phyloP scores from a whole-genome alignment of 805 yeast species.

The Scheffersomyces stipitis region DNA sequence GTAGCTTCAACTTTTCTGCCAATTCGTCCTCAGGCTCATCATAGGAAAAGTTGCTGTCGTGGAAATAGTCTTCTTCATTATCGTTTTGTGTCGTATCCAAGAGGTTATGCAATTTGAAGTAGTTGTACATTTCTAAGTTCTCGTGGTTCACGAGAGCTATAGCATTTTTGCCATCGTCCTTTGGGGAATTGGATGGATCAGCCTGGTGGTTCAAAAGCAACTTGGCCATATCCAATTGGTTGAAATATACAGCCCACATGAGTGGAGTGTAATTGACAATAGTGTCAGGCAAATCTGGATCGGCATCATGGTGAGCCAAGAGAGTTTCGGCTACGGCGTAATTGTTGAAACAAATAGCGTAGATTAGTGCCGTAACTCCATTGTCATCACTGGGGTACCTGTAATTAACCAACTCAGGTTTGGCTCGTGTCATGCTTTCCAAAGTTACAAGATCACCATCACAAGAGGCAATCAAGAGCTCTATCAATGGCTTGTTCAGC shows the following conservation, averaged over 20 bases:
- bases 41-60: constrained; percentile 5
- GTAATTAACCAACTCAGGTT: constrained; percentile 20
- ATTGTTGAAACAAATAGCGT: constrained; percentile 56
- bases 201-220: constrained; percentile 64
- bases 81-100: constrained; percentile 11
- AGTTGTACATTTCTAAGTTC: constrained; percentile 52
- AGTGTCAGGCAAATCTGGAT: constrained; percentile 52
- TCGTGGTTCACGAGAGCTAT: constrained; percentile 57
- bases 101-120: constrained; percentile 52
- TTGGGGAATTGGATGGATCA: constrained; percentile 47
- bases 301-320: constrained; percentile 41
- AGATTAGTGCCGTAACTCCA: constrained; percentile 41
- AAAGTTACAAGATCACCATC: constrained; percentile 39
- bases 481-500: constrained; percentile 15
- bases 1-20: constrained; percentile 32
- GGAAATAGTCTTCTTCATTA: constrained; percentile 9
- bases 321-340: constrained; percentile 47
- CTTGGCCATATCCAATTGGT: constrained; percentile 54
- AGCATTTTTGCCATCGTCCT: constrained; percentile 47
- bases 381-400: constrained; percentile 23
- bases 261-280: constrained; percentile 59
- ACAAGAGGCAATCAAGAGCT: constrained; percentile 31
- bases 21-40: constrained; percentile 29
- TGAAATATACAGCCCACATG: constrained; percentile 82
- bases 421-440: constrained; percentile 22